phyloP scores from a whole-genome alignment of 2,329 filamentous ascomycete genomes.

The Trichoderma lentiforme region DNA sequence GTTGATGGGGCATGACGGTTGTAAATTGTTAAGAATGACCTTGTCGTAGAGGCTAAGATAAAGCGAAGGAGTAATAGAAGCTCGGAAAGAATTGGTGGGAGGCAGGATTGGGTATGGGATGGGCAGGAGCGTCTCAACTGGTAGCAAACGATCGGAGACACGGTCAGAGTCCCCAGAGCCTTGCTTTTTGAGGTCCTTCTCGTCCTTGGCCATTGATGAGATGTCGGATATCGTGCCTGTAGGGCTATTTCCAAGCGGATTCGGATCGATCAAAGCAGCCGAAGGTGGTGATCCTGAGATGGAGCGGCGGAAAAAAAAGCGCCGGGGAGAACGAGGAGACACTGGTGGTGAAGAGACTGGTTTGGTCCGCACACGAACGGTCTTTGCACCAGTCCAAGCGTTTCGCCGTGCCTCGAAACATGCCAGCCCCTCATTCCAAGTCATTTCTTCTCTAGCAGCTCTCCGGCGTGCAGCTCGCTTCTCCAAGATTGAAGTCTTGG shows the following conservation, averaged over 20 bases:
- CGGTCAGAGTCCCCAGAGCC: constrained; percentile 34
- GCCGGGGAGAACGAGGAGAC: constrained; percentile 45
- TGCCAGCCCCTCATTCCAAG: constrained; percentile 79
- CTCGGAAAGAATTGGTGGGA: constrained; percentile 69
- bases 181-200: constrained; percentile 32
- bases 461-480: constrained; percentile 55
- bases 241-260: constrained; percentile 27
- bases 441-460: constrained; percentile 60
- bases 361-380: constrained; percentile 52
- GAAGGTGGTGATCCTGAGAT: constrained; percentile 41
- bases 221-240: constrained; percentile 41
- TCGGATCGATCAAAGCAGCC: constrained; percentile 18
- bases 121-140: constrained; percentile 65
- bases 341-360: constrained; percentile 39
- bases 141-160: constrained; percentile 28
- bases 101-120: constrained; percentile 71
- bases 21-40: constrained; percentile 73
- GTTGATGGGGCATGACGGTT: constrained; percentile 85
- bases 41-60: constrained; percentile 88
- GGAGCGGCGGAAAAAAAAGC: constrained; percentile 50
- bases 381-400: constrained; percentile 78
- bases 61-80: constrained; percentile 67
- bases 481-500: constrained; percentile 43
- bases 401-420: constrained; percentile 75
- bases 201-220: constrained; percentile 39